Evolutionary conservation across 192 early-diverging fungal genomes (phyloP), one percentile per base, ranked within the genome.

Genomic region (Anaeromyces robustus): DNA sequence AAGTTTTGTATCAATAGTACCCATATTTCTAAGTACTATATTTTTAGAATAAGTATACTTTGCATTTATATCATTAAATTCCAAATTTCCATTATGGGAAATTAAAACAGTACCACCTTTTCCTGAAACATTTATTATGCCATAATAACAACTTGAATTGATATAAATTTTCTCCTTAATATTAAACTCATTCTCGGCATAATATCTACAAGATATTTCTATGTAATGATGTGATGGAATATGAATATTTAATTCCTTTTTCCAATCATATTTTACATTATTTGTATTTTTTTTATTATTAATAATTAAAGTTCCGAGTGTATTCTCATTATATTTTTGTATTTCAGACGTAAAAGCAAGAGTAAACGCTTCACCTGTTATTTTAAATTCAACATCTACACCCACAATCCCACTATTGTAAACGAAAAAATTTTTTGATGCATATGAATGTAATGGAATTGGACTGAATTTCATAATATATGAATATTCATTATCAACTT

Each of bases 61-160:
- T 30, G 84, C 86, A 14, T 89, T 85, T 77, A 92, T 90, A 81
- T 92, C 90, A 16, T 88, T 90, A 85, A 92, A 90, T 43, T 80
- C 85, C 1, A 92, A 80, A 83, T 90, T 89, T 12, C 90, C 90
- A 32, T 77, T 84, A 79, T 92, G 90, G 1, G 82, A 77, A 13
- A 92, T 77, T 30, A 86, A 32, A 39, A 92, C 85, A 7, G 89
- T 91, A 30, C 90, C 90, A n/a, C 90, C 90, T 79, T 88, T 89
- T 30, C 77, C 81, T n/a, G 12, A 29, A 11, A 79, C 80, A 77
- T 81, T 41, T 0, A 81, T 81, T 32, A 1, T 81, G 28, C 52
- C 52, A 68, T n/a, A n/a, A 11, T 11, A 68, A 22, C 52, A 68
- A n/a, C 3, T n/a, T 11, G 52, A 68, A 68, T n/a, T 68, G 9